Base-by-base conservation (phyloP, 371 early-diverging fungal genomes). In the Syncephalastrum racemosum region DNA sequence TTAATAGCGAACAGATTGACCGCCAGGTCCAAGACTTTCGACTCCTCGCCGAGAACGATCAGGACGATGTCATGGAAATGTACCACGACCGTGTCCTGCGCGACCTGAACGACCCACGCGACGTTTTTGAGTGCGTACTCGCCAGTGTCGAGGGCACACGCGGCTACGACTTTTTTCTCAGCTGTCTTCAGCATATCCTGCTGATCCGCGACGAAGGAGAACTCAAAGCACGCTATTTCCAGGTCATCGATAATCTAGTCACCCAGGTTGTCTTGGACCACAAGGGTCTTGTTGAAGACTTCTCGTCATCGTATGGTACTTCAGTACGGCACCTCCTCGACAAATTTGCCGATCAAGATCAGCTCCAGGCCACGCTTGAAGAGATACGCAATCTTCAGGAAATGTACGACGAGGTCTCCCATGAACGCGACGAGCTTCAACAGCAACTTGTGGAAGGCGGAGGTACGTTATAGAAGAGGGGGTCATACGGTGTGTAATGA, bases 181-280 rank as follows among this genome's bases (percentile, higher is more conserved):
- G 91, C 2, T 80, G 87, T 24, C 58, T 92, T 27, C 92, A 91
- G 66, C 90, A 92, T 46, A 70, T 91, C 64, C 59, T 92, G 46
- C 58, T 92, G 40, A 77, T 92, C 50, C 83, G 86, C 23, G 92
- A 90, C 46, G 79, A 85, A 46, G 73, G 69, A 0, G 78, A 75
- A 4, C 53, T 72, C 25, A 84, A 78, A 66, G 80, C 76, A 16
- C 79, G 86, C 18, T 93, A 92, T 63, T 89, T 86, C 57, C 93
- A 91, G 63, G 70, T 94, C 31, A 85, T 94, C 51, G 92, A 93
- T 67, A 79, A 85, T 49, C 71, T 93, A 6, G 75, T 93, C 13
- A 83, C 91, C 0, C 90, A 93, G 59, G 87, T 94, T 0, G 90
- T 93, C 5, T 75, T 93, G 47, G 91, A 94, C 58, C 82, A 90